These are phyloP conservation scores for Chytriomyces confervae DNA, from an alignment of 192 early-diverging fungal species.

Conservation along the genomic window DNA sequence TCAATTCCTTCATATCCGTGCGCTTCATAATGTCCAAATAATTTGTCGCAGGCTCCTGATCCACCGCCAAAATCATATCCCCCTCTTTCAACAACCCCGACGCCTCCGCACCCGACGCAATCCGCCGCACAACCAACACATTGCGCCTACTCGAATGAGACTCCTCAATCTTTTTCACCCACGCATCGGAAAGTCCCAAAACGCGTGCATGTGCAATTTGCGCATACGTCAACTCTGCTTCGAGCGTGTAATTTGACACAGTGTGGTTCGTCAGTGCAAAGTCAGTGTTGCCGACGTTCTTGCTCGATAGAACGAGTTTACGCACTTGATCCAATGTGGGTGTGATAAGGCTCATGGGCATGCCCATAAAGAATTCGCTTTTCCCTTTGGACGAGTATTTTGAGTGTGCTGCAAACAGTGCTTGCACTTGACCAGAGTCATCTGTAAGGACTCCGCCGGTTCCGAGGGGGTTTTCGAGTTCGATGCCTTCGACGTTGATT, in stretches of 20 bases:
- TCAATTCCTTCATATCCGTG: constrained; percentile 19
- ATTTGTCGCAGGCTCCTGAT: constrained; percentile 14
- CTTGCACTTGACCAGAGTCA: constrained; percentile 42
- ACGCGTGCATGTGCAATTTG: constrained; percentile 56
- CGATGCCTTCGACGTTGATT: constrained; percentile 51
- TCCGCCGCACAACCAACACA: constrained; percentile 43
- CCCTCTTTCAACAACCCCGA: constrained; percentile 37
- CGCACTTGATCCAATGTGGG: constrained; percentile 29
- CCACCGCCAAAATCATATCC: constrained; percentile 31
- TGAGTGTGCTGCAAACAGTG: constrained; percentile 42
- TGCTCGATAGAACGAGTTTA: background rate
- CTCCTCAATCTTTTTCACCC: constrained; percentile 48
- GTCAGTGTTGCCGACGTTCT: background rate
- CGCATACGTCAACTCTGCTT: constrained; percentile 50
- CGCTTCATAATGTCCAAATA: constrained; percentile 28
- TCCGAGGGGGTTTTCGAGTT: constrained; percentile 51
- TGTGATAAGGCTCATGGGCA: constrained; percentile 35
- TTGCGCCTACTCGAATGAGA: constrained; percentile 44
- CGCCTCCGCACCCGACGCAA: constrained; percentile 32
- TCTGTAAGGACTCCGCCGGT: constrained; percentile 48
- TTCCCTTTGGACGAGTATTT: constrained; percentile 45
- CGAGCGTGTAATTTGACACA: constrained; percentile 27
- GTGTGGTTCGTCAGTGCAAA: background rate
- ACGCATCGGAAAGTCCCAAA: constrained; percentile 52
- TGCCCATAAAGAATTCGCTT: constrained; percentile 53